Percentiles rank a stretch among this genome's conserved stretches.
Evolutionary conservation across 2,329 filamentous ascomycete species (phyloP).

Genomic region (Diaporthe nobilis): DNA sequence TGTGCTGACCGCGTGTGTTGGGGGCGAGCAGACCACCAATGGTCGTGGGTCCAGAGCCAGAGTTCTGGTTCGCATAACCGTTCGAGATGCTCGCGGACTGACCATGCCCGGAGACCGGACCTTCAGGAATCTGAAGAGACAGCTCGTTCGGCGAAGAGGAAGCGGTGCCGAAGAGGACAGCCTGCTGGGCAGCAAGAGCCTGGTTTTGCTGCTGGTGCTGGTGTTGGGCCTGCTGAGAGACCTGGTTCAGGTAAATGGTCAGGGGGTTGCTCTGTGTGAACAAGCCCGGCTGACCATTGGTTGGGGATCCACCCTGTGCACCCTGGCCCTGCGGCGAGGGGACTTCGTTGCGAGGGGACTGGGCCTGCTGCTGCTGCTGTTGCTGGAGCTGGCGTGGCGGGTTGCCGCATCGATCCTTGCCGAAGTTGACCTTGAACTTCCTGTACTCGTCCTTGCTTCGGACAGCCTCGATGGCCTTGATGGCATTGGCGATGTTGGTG

Average conservation of each 20-base stretch:
- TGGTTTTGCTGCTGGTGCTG: conserved; percentile 80
- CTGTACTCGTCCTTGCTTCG: conserved; percentile 96
- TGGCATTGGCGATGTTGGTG: conserved; percentile 99
- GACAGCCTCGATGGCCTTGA: conserved; percentile 98
- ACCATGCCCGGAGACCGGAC: conserved; percentile 73
- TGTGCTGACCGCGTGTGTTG: conserved; percentile 75
- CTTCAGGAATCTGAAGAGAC: conserved; percentile 72
- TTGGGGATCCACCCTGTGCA: conserved; percentile 71
- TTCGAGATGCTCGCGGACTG: conserved; percentile 77
- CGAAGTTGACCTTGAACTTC: conserved; percentile 99
- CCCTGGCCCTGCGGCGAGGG: conserved; percentile 72
- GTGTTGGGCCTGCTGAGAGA: conserved; percentile 77
- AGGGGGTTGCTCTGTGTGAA: conserved; percentile 90
- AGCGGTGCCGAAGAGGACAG: conserved; percentile 83
- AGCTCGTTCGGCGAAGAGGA: conserved; percentile 71
- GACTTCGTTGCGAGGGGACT: conserved; percentile 76
- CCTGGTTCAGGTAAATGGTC: conserved; percentile 92
- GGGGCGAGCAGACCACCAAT: conserved; percentile 85
- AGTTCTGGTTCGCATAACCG: conserved; percentile 68
- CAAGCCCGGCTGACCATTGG: conserved; percentile 73
- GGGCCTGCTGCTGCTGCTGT: conserved; percentile 62
- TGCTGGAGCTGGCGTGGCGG: conserved; percentile 88
- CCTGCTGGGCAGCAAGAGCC: conserved; percentile 81
- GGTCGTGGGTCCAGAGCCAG: conserved; percentile 73
- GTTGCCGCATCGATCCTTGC: conserved; percentile 98